phyloP scores from a whole-genome alignment of 202 grass and related monocot species.

The Hordeum pubiflorum region DNA sequence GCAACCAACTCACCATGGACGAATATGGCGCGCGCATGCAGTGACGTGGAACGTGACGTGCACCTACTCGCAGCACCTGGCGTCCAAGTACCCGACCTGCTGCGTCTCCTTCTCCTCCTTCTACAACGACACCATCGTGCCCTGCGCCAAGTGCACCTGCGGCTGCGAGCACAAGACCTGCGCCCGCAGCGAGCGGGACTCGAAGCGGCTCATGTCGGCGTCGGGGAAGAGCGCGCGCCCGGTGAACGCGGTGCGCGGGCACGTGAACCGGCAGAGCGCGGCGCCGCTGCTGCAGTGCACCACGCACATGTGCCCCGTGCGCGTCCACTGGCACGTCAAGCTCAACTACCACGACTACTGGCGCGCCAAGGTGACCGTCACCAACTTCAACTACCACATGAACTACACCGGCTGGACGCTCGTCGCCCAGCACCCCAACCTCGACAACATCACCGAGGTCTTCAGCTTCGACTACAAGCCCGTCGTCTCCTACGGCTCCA shows the following conservation, averaged over 20 bases:
- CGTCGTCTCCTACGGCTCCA: slow-evolving; percentile 59
- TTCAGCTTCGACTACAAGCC: slow-evolving; percentile 99
- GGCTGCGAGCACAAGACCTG: slow-evolving; percentile 90
- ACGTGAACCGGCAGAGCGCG: slow-evolving; percentile 26
- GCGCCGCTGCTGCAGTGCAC: slow-evolving; percentile 81
- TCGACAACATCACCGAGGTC: slow-evolving; percentile 92
- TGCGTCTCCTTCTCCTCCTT: slow-evolving; percentile 96
- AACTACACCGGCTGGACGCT: slow-evolving; percentile 99
- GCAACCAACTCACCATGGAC: too few relatives aligned
- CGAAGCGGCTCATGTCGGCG: slow-evolving; percentile 38
- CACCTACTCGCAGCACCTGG: slow-evolving; percentile 74
- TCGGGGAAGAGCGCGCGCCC: slow-evolving; percentile 47
- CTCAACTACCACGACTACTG: slow-evolving; percentile 97
- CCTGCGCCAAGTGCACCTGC: slow-evolving; percentile 73
- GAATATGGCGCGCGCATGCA: slow-evolving; percentile 16
- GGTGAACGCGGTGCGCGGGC: neutral
- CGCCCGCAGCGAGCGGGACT: slow-evolving; percentile 50
- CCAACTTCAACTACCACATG: slow-evolving; percentile 88
- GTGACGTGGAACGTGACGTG: slow-evolving; percentile 99
- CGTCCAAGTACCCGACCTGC: slow-evolving; percentile 83
- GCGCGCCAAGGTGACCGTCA: slow-evolving; percentile 86
- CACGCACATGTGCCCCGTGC: slow-evolving; percentile 89
- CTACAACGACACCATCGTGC: slow-evolving; percentile 93
- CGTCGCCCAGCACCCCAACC: slow-evolving; percentile 87
- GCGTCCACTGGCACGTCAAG: slow-evolving; percentile 95